Percentiles rank a stretch among this genome's conserved stretches.
Evolutionary conservation across 371 early-diverging fungal species (phyloP).

Genomic region (Blakeslea trispora): DNA sequence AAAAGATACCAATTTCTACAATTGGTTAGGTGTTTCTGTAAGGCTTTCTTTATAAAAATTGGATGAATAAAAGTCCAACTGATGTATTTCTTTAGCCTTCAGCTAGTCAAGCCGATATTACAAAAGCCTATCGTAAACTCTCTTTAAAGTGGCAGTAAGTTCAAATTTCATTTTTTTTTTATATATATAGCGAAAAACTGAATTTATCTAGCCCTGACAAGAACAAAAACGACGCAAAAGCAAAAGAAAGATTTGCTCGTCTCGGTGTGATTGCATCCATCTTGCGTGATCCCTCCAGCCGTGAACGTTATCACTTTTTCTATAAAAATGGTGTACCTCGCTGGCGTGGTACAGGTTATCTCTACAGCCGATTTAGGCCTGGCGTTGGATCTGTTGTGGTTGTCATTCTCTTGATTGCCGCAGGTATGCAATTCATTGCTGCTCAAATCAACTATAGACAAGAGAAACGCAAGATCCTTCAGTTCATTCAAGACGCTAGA

Average conservation of each 20-base stretch:
- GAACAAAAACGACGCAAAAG: constrained; percentile 54
- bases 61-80: no score
- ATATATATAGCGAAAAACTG: no score
- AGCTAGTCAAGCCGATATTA: constrained; percentile 77
- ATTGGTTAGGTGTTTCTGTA: constrained; percentile 55
- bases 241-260: constrained; percentile 68
- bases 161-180: neutral
- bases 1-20: constrained; percentile 62
- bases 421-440: constrained; percentile 69
- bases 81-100: constrained; percentile 48
- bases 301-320: constrained; percentile 84
- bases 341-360: constrained; percentile 86
- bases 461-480: constrained; percentile 58
- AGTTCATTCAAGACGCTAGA: constrained; percentile 45
- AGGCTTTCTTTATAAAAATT: constrained; percentile 23
- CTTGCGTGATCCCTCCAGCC: constrained; percentile 62
- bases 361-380: constrained; percentile 78
- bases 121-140: constrained; percentile 85
- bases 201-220: constrained; percentile 84
- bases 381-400: constrained; percentile 67
- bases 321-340: constrained; percentile 87
- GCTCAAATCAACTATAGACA: constrained; percentile 63
- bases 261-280: constrained; percentile 70
- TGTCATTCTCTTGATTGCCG: constrained; percentile 56
- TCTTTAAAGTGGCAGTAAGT: constrained; percentile 91